Evolutionary conservation across 306 rosid species (phyloP), one percentile per base, ranked within the genome.

Genomic region (Cotoneaster glaucophyllus): DNA sequence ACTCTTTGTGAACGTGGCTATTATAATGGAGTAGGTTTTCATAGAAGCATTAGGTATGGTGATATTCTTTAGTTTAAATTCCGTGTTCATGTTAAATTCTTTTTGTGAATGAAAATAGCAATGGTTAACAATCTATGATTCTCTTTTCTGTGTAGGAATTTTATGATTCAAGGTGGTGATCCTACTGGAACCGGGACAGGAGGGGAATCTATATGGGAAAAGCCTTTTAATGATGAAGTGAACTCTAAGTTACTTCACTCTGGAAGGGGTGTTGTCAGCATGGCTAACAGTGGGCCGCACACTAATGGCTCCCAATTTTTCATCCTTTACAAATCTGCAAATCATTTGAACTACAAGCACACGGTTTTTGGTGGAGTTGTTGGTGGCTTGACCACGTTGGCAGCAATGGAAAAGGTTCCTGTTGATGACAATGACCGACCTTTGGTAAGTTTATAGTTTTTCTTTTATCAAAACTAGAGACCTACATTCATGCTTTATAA

Each of bases 221-320:
- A 89, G 74, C 96, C 97, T 69, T 96, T 92, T 78, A 96, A 96
- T 25, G 96, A 90, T 85, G 99, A 96, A 81, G 80, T 89, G 32
- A 88, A 96, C 89, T 96, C 99, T 76, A 96, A 96, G 90, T 80
- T 92, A 81, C 67, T 90, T 78, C 99, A 96, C 87, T 88, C 97
- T 54, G 98, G 98, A 48, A 88, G 98, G 81, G 99, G 98, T 52
- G 87, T 92, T 72, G 98, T 96, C 76, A 96, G 99, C 79, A 92
- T 96, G 99, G 98, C 99, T 57, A 96, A 96, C 79, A 92, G 99
- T 86, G 98, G 97, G 3, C 97, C 98, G 39, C 99, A 96, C 84
- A 89, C 93, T 26, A 96, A 96, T 83, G 99, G 98, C 56, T 96
- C 99, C 84, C 98, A 96, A 87, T 93, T 92, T 81, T 96, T 92